Evolutionary conservation across 495 filamentous ascomycete species (phyloP).

Genomic region (Pyrenopolyporus hunteri): DNA sequence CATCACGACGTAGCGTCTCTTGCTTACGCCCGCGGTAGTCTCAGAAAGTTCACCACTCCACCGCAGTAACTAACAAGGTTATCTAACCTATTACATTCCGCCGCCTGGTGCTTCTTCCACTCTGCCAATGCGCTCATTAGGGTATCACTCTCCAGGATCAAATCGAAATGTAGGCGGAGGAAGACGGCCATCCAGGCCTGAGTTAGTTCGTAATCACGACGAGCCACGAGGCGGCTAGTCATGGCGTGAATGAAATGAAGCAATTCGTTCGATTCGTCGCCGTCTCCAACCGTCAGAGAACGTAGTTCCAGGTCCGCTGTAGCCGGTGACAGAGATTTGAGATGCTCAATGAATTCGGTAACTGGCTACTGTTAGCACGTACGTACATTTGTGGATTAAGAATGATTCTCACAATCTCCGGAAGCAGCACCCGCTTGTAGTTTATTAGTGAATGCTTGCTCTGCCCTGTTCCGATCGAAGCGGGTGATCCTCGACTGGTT

Average conservation of each 20-base stretch:
- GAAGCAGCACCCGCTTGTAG: constrained; percentile 55
- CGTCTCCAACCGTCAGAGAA: constrained; percentile 63
- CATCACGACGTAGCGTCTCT: neutral
- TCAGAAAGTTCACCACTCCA: constrained; percentile 87
- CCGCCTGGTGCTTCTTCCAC: constrained; percentile 72
- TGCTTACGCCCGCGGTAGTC: constrained; percentile 62
- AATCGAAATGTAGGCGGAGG: constrained; percentile 70
- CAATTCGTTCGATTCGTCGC: constrained; percentile 54
- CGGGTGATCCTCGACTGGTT: constrained; percentile 48
- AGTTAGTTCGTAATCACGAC: constrained; percentile 86
- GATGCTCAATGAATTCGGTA: constrained; percentile 71
- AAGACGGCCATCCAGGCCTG: constrained; percentile 98
- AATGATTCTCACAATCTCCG: constrained; percentile 57
- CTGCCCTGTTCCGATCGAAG: constrained; percentile 47
- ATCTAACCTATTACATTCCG: constrained; percentile 72
- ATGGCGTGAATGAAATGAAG: constrained; percentile 76
- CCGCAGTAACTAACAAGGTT: constrained; percentile 82
- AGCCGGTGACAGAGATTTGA: constrained; percentile 78
- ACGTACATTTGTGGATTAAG: neutral
- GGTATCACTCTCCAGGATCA: constrained; percentile 49
- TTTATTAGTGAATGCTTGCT: constrained; percentile 65
- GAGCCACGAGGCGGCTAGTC: constrained; percentile 66
- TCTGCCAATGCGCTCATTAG: constrained; percentile 57
- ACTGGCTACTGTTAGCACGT: constrained; percentile 34
- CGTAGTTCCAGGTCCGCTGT: constrained; percentile 89